Conservation (phyloP, 805 yeast genomes). For the Suhomyces emberorum region DNA sequence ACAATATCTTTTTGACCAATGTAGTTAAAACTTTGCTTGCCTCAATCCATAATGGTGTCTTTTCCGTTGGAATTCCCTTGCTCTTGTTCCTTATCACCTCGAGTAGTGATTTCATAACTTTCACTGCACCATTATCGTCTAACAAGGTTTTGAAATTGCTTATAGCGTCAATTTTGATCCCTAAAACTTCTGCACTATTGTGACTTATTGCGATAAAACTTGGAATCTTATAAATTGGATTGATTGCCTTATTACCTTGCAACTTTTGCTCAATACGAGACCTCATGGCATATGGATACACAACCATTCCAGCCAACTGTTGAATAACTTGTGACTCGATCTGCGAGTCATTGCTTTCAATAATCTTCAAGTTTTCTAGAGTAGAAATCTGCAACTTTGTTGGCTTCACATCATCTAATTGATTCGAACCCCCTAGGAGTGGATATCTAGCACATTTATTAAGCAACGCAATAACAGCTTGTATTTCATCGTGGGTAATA, state of each 20-base stretch:
- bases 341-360: slow-evolving; percentile 24
- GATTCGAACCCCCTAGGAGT: slow-evolving; percentile 53
- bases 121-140: slow-evolving; percentile 43
- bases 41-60: slow-evolving; percentile 53
- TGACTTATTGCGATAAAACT: slow-evolving; percentile 61
- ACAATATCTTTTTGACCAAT: slow-evolving; percentile 30
- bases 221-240: slow-evolving; percentile 47
- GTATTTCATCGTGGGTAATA: slow-evolving; percentile 37
- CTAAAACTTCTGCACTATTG: slow-evolving; percentile 41
- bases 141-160: slow-evolving; percentile 34
- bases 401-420: slow-evolving; percentile 47
- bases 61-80: slow-evolving; percentile 25
- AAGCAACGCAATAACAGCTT: slow-evolving; percentile 53
- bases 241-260: slow-evolving; percentile 25
- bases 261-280: slow-evolving; percentile 55
- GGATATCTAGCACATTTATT: slow-evolving; percentile 72
- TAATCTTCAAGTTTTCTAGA: slow-evolving; percentile 43
- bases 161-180: slow-evolving; percentile 28
- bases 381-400: slow-evolving; percentile 65
- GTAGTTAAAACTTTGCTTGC: slow-evolving; percentile 41
- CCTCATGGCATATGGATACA: slow-evolving; percentile 61
- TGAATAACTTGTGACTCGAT: slow-evolving; percentile 47
- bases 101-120: slow-evolving; percentile 46
- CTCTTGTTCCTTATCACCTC: slow-evolving; percentile 50
- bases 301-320: slow-evolving; percentile 51